Conservation (phyloP, 768 basidiomycete genomes). For the Clitopilus hobsonii region DNA sequence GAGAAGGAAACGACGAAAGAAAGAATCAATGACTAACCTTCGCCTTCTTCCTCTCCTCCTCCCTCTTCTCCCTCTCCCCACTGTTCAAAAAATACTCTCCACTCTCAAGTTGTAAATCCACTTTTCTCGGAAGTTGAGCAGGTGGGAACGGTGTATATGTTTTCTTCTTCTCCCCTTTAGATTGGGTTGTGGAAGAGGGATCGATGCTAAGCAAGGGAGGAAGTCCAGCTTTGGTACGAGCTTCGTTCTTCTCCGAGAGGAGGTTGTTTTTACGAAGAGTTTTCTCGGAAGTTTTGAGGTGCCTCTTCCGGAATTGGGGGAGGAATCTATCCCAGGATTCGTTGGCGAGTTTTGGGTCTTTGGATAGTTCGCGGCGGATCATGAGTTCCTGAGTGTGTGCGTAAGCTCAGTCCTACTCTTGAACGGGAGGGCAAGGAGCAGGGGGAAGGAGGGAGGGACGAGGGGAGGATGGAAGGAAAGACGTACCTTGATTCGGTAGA, state of each 20-base stretch:
- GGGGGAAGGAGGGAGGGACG: too few relatives aligned
- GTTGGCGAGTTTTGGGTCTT: conserved; percentile 91
- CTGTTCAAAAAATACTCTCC: conserved; percentile 98
- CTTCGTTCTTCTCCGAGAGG: conserved; percentile 53
- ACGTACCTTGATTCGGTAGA: conserved; percentile 92
- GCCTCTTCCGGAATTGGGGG: conserved; percentile 90
- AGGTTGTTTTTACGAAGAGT: conserved; percentile 85
- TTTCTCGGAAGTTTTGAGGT: conserved; percentile 92
- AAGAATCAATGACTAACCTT: conserved; percentile 46
- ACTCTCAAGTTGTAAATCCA: conserved; percentile 90
- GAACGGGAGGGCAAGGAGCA: neutral
- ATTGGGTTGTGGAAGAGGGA: too few relatives aligned
- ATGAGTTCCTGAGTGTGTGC: conserved; percentile 74
- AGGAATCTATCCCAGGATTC: conserved; percentile 98
- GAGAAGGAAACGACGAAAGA: conserved; percentile 1
- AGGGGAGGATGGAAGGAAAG: too few relatives aligned
- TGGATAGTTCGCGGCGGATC: conserved; percentile 96
- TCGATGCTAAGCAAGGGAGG: too few relatives aligned
- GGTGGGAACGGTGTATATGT: conserved; percentile 99
- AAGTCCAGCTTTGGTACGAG: conserved; percentile 66
- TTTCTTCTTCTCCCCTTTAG: conserved; percentile 70
- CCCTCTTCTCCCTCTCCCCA: conserved; percentile 76
- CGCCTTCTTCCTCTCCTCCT: conserved; percentile 66
- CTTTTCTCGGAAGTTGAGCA: conserved; percentile 88
- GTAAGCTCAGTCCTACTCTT: neutral